Base-by-base conservation (phyloP, 1,139 yeast genomes). In the Geotrichum carabidarum region DNA sequence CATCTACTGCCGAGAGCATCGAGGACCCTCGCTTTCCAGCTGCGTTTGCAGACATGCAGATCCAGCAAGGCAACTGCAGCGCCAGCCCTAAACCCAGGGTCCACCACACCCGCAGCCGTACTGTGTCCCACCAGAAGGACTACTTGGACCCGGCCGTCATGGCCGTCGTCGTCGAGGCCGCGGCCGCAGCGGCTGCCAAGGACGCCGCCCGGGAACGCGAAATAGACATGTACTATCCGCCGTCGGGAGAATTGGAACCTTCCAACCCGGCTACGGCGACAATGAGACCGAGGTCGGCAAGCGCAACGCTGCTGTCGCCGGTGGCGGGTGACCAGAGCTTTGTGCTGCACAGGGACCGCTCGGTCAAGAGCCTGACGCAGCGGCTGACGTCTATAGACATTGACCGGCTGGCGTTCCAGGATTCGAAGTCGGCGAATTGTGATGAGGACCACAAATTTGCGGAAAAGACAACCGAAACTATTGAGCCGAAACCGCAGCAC, bases 281-380 rank as follows among this genome's bases (percentile, higher is more conserved):
- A 11, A 8, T 45, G 34, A 45, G 51, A 22, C 51, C 51, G 3
- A 27, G 17, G 14, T 48, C 51, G 14, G 51, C 51, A 2, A 17
- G 36, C 11, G 47, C 51, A 14, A 32, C 40, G 22, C 43, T 48
- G 9, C 34, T 34, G n/a, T 15, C 51, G n/a, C 51, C 51, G 40
- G 36, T 2, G n/a, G n/a, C 2, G 7, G 36, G n/a, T 34, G 27
- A 22, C 27, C 27, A 22, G 27, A 22, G 27, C 27, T 22, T 22
- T 22, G 27, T 22, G 27, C 27, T 22, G 27, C 27, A 22, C 27
- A 3, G 27, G 27, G 27, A 22, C 27, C 3, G 27, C 2, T 42
- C 41, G 18, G 27, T 36, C n/a, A 35, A 45, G 34, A 18, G 32
- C 27, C 11, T 34, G 27, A 8, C 49, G 4, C 35, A 45, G 41